Evolutionary conservation across 345 rosid species (phyloP).

Genomic region (Gossypium australe): DNA sequence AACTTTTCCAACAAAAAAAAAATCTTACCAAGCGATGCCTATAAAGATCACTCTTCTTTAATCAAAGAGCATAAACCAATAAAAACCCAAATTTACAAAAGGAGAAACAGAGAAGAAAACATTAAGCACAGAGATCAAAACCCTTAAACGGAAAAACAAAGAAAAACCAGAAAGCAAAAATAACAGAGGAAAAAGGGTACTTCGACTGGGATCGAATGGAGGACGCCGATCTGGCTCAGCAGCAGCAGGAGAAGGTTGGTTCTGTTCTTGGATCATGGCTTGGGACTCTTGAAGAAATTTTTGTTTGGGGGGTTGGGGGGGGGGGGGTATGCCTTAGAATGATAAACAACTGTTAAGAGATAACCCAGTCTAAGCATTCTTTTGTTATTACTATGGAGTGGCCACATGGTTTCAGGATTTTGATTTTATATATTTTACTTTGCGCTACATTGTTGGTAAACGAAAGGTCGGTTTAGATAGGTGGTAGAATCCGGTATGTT

Average conservation of each 20-base stretch:
- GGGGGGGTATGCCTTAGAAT: neutral
- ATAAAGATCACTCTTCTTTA: neutral
- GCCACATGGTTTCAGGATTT: neutral
- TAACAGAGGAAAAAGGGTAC: conserved; percentile 30
- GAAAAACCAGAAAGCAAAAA: conserved; percentile 1
- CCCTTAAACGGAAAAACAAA: conserved; percentile 16
- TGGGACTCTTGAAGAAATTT: neutral
- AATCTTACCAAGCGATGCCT: neutral
- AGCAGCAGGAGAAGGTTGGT: conserved; percentile 20
- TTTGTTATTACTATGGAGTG: neutral
- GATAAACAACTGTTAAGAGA: neutral
- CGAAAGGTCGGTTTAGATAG: too few relatives aligned
- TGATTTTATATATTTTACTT: neutral
- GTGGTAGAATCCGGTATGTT: too few relatives aligned
- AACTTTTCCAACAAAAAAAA: neutral
- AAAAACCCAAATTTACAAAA: neutral
- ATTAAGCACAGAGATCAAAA: conserved; percentile 4
- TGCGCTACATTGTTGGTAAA: neutral
- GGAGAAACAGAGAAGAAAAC: neutral
- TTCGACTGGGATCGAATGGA: conserved; percentile 77
- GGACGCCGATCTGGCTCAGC: conserved; percentile 16
- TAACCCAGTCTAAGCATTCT: neutral
- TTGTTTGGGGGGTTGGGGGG: too few relatives aligned
- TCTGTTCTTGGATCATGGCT: conserved; percentile 37
- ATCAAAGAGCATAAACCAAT: conserved; percentile 7